Evolutionary conservation across 2,329 filamentous ascomycete species (phyloP).

Genomic region (Colletotrichum lindemuthianum): DNA sequence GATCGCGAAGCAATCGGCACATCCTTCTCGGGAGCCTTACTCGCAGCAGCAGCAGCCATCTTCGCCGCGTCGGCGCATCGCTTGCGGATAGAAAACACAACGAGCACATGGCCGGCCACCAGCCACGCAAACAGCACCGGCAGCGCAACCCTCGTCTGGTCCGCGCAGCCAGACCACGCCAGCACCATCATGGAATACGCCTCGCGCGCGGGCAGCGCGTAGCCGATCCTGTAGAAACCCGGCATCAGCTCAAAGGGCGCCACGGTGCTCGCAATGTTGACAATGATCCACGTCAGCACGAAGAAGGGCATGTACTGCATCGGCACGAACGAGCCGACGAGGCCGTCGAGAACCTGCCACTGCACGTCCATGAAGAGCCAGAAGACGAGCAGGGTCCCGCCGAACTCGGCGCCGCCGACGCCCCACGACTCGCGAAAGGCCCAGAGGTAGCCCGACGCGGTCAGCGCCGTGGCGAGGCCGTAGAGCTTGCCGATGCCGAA

Average conservation of each 20-base stretch:
- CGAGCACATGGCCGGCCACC: constrained; percentile 41
- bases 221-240: constrained; percentile 52
- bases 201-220: constrained; percentile 48
- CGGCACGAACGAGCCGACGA: constrained; percentile 42
- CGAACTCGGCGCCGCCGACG: constrained; percentile 45
- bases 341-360: constrained; percentile 52
- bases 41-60: constrained; percentile 10
- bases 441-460: constrained; percentile 54
- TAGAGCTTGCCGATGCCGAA: constrained; percentile 44
- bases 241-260: constrained; percentile 50
- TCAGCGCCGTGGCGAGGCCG: constrained; percentile 48
- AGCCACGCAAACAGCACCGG: constrained; percentile 55
- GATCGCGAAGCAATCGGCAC: neutral
- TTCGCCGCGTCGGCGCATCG: constrained; percentile 23
- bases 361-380: constrained; percentile 56
- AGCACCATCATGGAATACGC: constrained; percentile 49
- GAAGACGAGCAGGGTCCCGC: constrained; percentile 42
- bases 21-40: neutral
- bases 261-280: constrained; percentile 50
- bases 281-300: constrained; percentile 53
- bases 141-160: constrained; percentile 49
- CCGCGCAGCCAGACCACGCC: constrained; percentile 56
- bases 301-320: constrained; percentile 52
- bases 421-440: constrained; percentile 54
- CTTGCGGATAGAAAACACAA: constrained; percentile 41